Conservation (phyloP, 163 green algal genomes). For the Prototheca wickerhamii region DNA sequence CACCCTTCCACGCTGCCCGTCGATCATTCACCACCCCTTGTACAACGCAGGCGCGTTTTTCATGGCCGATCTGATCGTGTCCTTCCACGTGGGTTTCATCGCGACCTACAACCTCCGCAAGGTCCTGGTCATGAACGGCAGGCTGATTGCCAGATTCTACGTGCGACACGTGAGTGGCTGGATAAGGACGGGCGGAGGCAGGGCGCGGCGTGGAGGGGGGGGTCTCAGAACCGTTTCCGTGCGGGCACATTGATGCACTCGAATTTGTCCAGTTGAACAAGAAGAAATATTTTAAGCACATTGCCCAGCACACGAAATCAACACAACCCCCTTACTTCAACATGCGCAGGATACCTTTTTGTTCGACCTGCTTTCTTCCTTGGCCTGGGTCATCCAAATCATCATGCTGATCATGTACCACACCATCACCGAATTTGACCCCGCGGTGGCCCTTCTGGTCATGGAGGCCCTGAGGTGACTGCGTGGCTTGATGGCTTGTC, state of each 20-base stretch:
- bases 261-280: too few species aligned
- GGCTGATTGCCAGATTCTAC: slow-evolving; percentile 41
- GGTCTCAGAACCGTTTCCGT: too few species aligned
- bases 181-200: background rate
- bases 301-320: background rate
- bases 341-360: slow-evolving; percentile 17
- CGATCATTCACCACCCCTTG: background rate
- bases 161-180: slow-evolving; percentile 14
- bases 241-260: too few species aligned
- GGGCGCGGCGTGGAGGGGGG: background rate
- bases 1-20: background rate
- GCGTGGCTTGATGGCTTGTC: background rate
- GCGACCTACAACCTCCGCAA: slow-evolving; percentile 40
- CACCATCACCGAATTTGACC: slow-evolving; percentile 14
- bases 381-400: slow-evolving; percentile 14
- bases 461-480: slow-evolving; percentile 14
- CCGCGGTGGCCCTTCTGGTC: slow-evolving; percentile 1
- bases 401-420: slow-evolving; percentile 11
- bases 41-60: slow-evolving; percentile 32
- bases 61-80: slow-evolving; percentile 38
- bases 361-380: slow-evolving; percentile 11
- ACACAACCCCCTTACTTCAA: too few species aligned
- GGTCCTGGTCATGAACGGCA: slow-evolving; percentile 40
- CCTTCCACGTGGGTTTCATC: slow-evolving; percentile 48
- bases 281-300: too few species aligned